Evolutionary conservation across 2,329 filamentous ascomycete genomes (phyloP), one percentile per base, ranked within the genome.

Genomic region (Didymella lethalis): DNA sequence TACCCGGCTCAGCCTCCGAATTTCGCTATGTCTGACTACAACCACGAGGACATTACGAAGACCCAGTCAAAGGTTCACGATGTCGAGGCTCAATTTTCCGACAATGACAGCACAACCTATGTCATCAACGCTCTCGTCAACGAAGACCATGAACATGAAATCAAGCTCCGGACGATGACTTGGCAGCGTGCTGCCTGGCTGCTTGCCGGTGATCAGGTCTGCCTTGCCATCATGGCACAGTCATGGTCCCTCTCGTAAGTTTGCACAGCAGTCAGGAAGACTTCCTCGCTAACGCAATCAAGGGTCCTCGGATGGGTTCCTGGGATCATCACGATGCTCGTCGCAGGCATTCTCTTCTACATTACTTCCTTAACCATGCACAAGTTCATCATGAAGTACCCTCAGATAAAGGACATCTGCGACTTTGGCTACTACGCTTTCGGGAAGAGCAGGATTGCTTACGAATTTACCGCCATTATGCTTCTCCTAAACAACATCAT

Each of bases 161-260:
- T 84, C 72, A 79, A 82, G 64, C 78, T 84, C 12, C 77, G 82
- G 78, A 81, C 63, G 8, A 65, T 65, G 63, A 58, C 63, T 31
- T 84, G 82, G 82, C 80, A 83, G 61, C 71, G 90, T 88, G 97
- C 93, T 50, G 92, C 93, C 0, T 92, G 89, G 2, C 77, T 97
- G 65, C 86, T 97, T 50, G 96, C 97, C 78, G 95, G 92, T 46
- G 93, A 97, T 80, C 97, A 97, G 76, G 97, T 97, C 58, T 96
- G 92, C 76, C 81, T 97, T 77, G 85, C 85, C 28, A 96, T 96
- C 73, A 96, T 97, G 92, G 95, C 91, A 49, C 97, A 97, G 68
- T 93, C 93, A 0, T 96, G 90, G 84, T 96, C 92, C 0, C 97
- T 97, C 76, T 91, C 91, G 77, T 79, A 66, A 67, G 76, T 74